Conservation (phyloP, 495 filamentous ascomycete genomes). For the Symbiotaphrina buchneri region DNA sequence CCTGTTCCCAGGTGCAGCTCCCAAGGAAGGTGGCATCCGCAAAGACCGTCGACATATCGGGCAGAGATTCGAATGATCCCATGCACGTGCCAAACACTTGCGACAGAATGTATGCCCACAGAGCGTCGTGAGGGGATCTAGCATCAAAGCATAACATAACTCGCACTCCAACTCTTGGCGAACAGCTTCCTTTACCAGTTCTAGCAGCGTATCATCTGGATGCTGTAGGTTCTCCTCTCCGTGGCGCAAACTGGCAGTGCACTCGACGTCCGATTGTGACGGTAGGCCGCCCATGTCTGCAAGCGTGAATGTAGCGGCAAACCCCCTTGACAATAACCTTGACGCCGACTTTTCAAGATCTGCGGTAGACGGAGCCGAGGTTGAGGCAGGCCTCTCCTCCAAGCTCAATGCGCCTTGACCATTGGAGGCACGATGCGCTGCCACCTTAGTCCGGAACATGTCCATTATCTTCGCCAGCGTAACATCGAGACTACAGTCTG, state of each 20-base stretch:
- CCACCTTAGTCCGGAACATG: slow-evolving; percentile 19
- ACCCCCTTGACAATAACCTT: slow-evolving; percentile 21
- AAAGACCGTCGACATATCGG: slow-evolving; percentile 54
- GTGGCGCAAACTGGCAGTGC: slow-evolving; percentile 22
- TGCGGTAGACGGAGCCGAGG: not conserved
- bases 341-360: slow-evolving; percentile 8
- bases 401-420: slow-evolving; percentile 9
- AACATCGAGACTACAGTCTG: slow-evolving; percentile 58
- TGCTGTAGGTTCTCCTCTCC: slow-evolving; percentile 14
- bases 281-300: slow-evolving; percentile 27
- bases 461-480: slow-evolving; percentile 41
- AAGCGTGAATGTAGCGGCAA: slow-evolving; percentile 34
- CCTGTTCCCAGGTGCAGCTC: slow-evolving; percentile 36
- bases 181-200: slow-evolving; percentile 31
- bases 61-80: slow-evolving; percentile 57
- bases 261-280: slow-evolving; percentile 27
- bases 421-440: slow-evolving; percentile 7
- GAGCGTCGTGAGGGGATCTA: slow-evolving; percentile 60
- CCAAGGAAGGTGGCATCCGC: slow-evolving; percentile 28
- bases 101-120: slow-evolving; percentile 86
- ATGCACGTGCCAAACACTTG: slow-evolving; percentile 44
- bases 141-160: slow-evolving; percentile 58
- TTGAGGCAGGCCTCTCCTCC: slow-evolving; percentile 8
- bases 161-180: slow-evolving; percentile 64
- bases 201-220: slow-evolving; percentile 27